A percentile compares a stretch with the other conserved stretches of the same genome.
Conservation (phyloP, 108 stramenopile genomes). For the Fistulifera pelliculosa region DNA sequence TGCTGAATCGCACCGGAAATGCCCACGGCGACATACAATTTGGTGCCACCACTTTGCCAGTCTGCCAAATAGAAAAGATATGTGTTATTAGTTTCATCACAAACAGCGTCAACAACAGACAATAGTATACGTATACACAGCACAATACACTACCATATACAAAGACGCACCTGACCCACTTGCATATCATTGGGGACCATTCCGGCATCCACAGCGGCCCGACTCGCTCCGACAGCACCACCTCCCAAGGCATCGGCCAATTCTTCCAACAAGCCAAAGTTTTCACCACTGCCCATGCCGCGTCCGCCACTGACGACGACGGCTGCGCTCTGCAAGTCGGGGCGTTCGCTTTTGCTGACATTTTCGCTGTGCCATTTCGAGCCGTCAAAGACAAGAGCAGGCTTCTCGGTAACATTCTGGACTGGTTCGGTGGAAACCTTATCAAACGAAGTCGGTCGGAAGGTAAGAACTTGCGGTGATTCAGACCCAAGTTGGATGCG, state of each 20-base stretch:
- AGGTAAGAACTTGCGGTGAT: conserved; percentile 69
- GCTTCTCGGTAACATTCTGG: conserved; percentile 2
- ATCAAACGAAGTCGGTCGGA: conserved; percentile 95
- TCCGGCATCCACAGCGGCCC: conserved; percentile 98
- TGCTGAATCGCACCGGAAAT: conserved; percentile 99
- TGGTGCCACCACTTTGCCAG: conserved; percentile 13
- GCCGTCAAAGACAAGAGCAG: conserved; percentile 34
- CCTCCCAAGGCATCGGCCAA: conserved; percentile 92
- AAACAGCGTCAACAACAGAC: not conserved
- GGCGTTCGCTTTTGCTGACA: conserved; percentile 83
- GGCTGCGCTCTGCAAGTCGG: conserved; percentile 86
- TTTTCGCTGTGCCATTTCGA: conserved; percentile 59
- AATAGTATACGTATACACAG: not conserved
- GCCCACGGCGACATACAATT: conserved; percentile 76
- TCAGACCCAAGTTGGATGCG: conserved; percentile 68
- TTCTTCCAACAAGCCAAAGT: conserved; percentile 90
- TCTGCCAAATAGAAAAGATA: conserved; percentile 24
- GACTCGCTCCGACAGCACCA: conserved; percentile 88
- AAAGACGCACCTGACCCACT: conserved; percentile 98
- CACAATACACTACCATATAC: conserved; percentile 37
- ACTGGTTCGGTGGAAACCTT: conserved; percentile 70
- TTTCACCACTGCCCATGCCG: conserved; percentile 92
- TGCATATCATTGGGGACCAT: conserved; percentile 97
- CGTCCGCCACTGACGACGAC: conserved; percentile 96
- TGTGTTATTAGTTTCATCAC: too few relatives aligned